Evolutionary conservation across 1,284 basidiomycete species (phyloP), one percentile per base, ranked within the genome.

Genomic region (Melampsora americana): DNA sequence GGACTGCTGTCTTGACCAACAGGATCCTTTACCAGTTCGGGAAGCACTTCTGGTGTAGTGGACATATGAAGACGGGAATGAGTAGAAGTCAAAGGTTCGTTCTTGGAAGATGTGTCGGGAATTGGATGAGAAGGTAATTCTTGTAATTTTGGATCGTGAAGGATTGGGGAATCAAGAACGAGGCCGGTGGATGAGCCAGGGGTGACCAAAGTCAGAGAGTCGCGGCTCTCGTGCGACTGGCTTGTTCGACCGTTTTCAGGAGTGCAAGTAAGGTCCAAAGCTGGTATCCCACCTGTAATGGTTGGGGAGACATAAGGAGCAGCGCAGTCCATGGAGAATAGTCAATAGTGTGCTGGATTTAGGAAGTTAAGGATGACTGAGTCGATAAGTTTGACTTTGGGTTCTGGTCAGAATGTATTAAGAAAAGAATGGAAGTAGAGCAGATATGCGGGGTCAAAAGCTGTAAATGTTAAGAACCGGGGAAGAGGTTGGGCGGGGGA

Each of bases 161-260:
- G 23, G 14, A 28, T 26, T 59, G 20, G 53, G 14, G 53, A 59
- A 26, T 59, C 23, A 59, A 26, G 53, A 26, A 26, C 53, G 23
- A 59, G 1, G 28, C 16, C 53, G n/a, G 23, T 59, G 28, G 53
- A 16, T 59, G 53, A 59, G 53, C 28, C 42, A 14, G 53, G 53
- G n/a, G n/a, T 59, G n/a, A 26, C 53, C 53, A 26, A 59, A 59
- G 28, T 59, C 53, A 59, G 23, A 23, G 53, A 59, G 23, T 59
- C 53, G 23, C 53, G 53, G 28, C 53, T 59, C 16, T 59, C 23
- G 53, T 23, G 20, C 11, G 53, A n/a, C 28, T 59, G 53, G 53
- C 14, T 30, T 2, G 28, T 59, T 30, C n/a, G n/a, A 26, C 18
- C 53, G 53, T 59, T 30, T 23, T 23, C 53, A 28, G 53, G 53